A percentile compares a stretch with the other conserved stretches of the same genome.
Conservation (phyloP, 225 moss, liverwort and hornwort species). For the Climacium dendroides region DNA sequence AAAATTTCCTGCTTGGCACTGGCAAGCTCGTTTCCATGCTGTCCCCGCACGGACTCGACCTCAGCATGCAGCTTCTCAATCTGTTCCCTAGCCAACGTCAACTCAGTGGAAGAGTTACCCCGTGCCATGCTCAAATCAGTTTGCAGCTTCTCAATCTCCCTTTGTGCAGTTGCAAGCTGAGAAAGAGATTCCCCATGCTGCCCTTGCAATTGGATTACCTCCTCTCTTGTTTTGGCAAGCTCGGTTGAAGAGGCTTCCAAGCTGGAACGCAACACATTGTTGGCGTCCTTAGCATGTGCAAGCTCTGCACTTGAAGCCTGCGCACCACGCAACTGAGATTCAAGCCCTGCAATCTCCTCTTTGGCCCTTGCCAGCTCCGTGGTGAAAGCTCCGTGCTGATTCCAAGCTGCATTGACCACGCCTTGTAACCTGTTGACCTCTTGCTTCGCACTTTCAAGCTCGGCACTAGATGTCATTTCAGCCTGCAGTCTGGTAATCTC, state of each 20-base stretch:
- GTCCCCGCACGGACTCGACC: slow-evolving; percentile 8
- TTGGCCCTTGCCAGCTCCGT: slow-evolving; percentile 19
- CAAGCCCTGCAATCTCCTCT: slow-evolving; percentile 21
- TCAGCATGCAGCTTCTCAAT: slow-evolving; percentile 15
- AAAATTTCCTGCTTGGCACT: slow-evolving; percentile 10
- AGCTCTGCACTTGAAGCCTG: slow-evolving; percentile 28
- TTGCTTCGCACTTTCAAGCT: slow-evolving; percentile 36
- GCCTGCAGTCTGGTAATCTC: slow-evolving; percentile 22
- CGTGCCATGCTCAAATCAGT: slow-evolving; percentile 10
- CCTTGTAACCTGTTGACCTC: slow-evolving; percentile 38
- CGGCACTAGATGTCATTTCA: neutral
- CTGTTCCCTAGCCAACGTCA: slow-evolving; percentile 8
- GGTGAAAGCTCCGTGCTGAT: slow-evolving; percentile 5
- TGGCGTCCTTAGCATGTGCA: slow-evolving; percentile 18
- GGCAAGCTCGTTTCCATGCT: slow-evolving; percentile 15
- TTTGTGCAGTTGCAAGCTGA: slow-evolving; percentile 4
- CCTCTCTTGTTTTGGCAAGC: slow-evolving; percentile 17
- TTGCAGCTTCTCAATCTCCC: slow-evolving; percentile 22
- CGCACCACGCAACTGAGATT: slow-evolving; percentile 18
- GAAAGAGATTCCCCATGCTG: slow-evolving; percentile 6
- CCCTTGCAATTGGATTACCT: slow-evolving; percentile 6
- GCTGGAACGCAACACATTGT: slow-evolving; percentile 15
- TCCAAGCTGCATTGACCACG: slow-evolving; percentile 17
- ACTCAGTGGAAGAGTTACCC: slow-evolving; percentile 17
- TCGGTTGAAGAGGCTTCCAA: slow-evolving; percentile 14